phyloP scores from a whole-genome alignment of 257 asterid genomes.

The Anisodus acutangulus region DNA sequence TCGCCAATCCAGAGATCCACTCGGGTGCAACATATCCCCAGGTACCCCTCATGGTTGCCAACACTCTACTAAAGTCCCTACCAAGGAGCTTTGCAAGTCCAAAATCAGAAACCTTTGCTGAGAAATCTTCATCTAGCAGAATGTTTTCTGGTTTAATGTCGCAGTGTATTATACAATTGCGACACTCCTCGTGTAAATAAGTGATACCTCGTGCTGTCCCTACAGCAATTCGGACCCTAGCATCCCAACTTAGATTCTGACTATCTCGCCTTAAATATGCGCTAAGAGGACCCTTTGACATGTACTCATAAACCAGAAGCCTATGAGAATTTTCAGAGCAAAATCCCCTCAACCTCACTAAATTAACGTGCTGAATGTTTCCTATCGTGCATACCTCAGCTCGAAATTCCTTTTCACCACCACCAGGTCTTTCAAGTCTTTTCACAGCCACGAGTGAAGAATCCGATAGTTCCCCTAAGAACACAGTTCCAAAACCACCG shows the following conservation, averaged over 20 bases:
- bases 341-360: conserved; percentile 79
- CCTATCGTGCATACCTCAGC: conserved; percentile 88
- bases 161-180: conserved; percentile 68
- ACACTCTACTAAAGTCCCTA: conserved; percentile 72
- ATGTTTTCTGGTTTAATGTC: conserved; percentile 86
- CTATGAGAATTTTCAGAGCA: conserved; percentile 76
- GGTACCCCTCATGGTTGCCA: conserved; percentile 80
- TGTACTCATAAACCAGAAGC: conserved; percentile 76
- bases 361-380: conserved; percentile 77
- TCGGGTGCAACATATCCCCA: conserved; percentile 93
- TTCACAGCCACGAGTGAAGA: conserved; percentile 72
- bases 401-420: conserved; percentile 78
- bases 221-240: conserved; percentile 60
- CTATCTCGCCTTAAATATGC: conserved; percentile 54
- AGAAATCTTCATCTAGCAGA: conserved; percentile 64
- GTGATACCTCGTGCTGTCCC: conserved; percentile 79
- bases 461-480: conserved; percentile 63
- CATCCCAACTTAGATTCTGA: conserved; percentile 68
- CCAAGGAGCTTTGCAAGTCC: conserved; percentile 81
- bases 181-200: conserved; percentile 78
- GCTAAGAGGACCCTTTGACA: conserved; percentile 84
- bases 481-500: conserved; percentile 87
- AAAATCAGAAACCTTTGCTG: conserved; percentile 78
- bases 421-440: conserved; percentile 76
- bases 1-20: conserved; percentile 85